These are phyloP conservation scores for Trichosporon coremiiforme DNA, from an alignment of 1,284 basidiomycete species.

Conservation along the genomic window DNA sequence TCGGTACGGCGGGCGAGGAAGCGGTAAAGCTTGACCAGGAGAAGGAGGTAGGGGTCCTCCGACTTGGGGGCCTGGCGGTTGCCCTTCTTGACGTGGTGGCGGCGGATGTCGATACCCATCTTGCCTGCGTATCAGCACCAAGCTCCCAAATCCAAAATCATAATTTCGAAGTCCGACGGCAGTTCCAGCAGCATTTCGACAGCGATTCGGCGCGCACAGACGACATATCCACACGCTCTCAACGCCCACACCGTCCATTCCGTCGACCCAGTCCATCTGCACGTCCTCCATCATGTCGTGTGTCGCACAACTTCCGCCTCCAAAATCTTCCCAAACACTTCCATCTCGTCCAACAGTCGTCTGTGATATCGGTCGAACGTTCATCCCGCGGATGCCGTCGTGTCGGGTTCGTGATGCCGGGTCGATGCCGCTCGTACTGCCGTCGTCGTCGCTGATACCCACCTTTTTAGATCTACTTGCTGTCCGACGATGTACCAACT, in stretches of 20 bases:
- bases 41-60: conserved; percentile 97
- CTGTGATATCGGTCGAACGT: not conserved
- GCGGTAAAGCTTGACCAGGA: conserved; percentile 99
- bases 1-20: conserved; percentile 98
- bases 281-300: not conserved
- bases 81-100: conserved; percentile 99
- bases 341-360: not conserved
- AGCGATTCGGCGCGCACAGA: not conserved
- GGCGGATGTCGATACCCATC: conserved; percentile 93
- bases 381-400: conserved; percentile 3
- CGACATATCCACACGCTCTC: not conserved
- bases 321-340: no score
- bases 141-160: not conserved
- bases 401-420: conserved; percentile 7
- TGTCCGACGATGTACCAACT: conserved; percentile 18
- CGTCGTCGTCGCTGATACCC: conserved; percentile 15
- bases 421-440: conserved; percentile 13
- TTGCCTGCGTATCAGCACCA: conserved; percentile 33
- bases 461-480: conserved; percentile 19
- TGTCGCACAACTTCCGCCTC: not conserved
- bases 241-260: not conserved
- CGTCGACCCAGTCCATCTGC: not conserved
- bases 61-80: conserved; percentile 92
- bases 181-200: conserved; percentile 14
- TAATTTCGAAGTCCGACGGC: not conserved